Evolutionary conservation across 139 green algal genomes (phyloP), one percentile per base, ranked within the genome.

Genomic region (Eudorina sp.): DNA sequence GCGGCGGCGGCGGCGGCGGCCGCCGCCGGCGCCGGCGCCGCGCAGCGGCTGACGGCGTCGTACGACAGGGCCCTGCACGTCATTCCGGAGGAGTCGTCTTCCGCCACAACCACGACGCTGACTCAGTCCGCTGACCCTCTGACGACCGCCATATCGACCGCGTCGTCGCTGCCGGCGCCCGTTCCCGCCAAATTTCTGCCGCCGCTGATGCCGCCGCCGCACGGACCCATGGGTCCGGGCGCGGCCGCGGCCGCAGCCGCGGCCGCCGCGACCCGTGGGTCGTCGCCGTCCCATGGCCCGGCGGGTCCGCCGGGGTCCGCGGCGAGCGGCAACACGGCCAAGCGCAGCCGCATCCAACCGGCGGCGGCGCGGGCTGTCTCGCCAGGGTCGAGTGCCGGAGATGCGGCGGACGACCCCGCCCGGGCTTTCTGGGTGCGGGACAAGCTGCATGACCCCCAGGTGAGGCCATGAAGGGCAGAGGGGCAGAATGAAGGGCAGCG

Each of bases 371-470:
- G 64, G 9, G 18, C 62, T 7, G 43, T 62, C 1, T n/a, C 41
- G 40, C 31, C 79, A 4, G 4, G 7, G n/a, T n/a, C n/a, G n/a
- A n/a, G n/a, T n/a, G n/a, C n/a, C n/a, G n/a, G n/a, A 5, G 51
- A 73, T 27, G 4, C 29, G 29, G 3, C 5, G 68, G 66, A 88
- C 18, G 48, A 53, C 13, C 83, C 83, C 0, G 83, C 77, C 46
- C 48, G 83, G 1, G 34, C 68, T 3, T 88, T 88, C 53, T 88
- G 83, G 83, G 83, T 88, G 18, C 83, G 83, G 4, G 83, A 88
- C 83, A 53, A 41, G 25, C 83, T 88, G 8, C 83, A 88, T 38
- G 83, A 88, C 68, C 83, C 82, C 3, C 43, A 68, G 64, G 82
- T 88, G 48, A 43, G 45, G 51, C 51, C 16, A n/a, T n/a, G n/a